A percentile compares a stretch with the other conserved stretches of the same genome.
Evolutionary conservation across 176 grass and related monocot genomes (phyloP).

Genomic region (Hordeum vulgare): MorexV3_pseudomolecules_assembly NC_058520.1:498810298-498810797

Average conservation of each 20-base stretch:
- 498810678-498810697: slow-evolving; percentile 52
- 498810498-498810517: slow-evolving; percentile 16
- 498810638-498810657: slow-evolving; percentile 29
- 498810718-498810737: slow-evolving; percentile 58
- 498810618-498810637: slow-evolving; percentile 38
- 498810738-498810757: slow-evolving; percentile 63
- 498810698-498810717: slow-evolving; percentile 42
- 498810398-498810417: background rate
- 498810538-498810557: slow-evolving; percentile 19
- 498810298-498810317: background rate
- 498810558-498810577: background rate
- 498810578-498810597: slow-evolving; percentile 34
- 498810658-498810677: slow-evolving; percentile 35
- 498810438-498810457: background rate
- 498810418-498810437: background rate
- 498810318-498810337: background rate
- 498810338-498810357: background rate
- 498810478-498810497: background rate
- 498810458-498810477: background rate
- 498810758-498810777: slow-evolving; percentile 56
- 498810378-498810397: background rate
- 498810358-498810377: background rate
- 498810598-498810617: slow-evolving; percentile 41
- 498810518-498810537: slow-evolving; percentile 22
- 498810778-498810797: slow-evolving; percentile 39